Conservation (phyloP, 768 basidiomycete species). For the Hygrophorus russula region DNA sequence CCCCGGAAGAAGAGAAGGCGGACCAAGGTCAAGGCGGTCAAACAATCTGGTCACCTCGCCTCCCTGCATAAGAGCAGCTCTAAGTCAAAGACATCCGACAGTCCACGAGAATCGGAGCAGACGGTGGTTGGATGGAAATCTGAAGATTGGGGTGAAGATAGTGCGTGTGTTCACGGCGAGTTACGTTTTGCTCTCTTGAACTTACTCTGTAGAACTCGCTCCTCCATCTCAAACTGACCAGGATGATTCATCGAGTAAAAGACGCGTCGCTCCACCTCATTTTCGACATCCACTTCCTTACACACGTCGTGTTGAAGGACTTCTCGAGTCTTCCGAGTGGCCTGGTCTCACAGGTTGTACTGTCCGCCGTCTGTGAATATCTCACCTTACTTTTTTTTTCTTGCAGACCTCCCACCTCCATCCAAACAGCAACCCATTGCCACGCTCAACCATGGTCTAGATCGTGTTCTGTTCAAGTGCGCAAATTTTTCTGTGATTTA, state of each 20-base stretch:
- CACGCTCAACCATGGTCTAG: slow-evolving; percentile 48
- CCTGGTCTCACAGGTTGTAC: slow-evolving; percentile 29
- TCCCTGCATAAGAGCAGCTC: too few relatives aligned
- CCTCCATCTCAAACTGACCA: slow-evolving; percentile 1
- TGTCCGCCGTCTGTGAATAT: neutral
- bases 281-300: slow-evolving; percentile 11
- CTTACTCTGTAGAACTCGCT: slow-evolving; percentile 2
- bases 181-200: neutral
- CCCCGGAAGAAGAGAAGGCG: neutral
- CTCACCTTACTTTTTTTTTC: neutral
- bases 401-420: slow-evolving; percentile 29
- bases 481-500: slow-evolving; percentile 12
- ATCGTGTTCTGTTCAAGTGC: slow-evolving; percentile 69
- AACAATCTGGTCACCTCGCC: too few relatives aligned
- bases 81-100: too few relatives aligned
- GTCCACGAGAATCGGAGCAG: neutral
- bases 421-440: slow-evolving; percentile 40
- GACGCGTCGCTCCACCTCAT: slow-evolving; percentile 4
- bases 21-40: neutral
- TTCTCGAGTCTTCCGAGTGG: slow-evolving; percentile 15
- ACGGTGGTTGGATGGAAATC: neutral
- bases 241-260: neutral
- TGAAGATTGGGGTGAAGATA: slow-evolving; percentile 15
- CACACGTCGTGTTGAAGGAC: slow-evolving; percentile 23
- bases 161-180: slow-evolving; percentile 6